Evolutionary conservation across 108 stramenopile genomes (phyloP), one percentile per base, ranked within the genome.

Genomic region (Fragilariopsis cylindrus): DNA sequence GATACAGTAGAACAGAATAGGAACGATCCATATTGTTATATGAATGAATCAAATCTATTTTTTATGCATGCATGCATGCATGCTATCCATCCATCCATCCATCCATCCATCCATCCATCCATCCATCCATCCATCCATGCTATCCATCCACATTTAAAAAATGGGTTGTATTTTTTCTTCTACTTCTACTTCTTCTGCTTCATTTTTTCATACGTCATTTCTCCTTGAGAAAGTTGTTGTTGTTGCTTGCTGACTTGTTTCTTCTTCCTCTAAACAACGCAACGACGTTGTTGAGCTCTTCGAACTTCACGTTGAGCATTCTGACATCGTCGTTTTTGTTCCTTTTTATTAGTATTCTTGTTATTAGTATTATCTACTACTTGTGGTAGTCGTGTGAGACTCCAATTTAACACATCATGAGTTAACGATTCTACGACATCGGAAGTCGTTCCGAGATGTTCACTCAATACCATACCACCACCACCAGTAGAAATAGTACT

Each of bases 401-500:
- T 63, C 62, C 62, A 63, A 40, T 63, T 63, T 44, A 45, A 45
- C 30, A 63, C 43, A 44, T 63, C 62, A 40, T 63, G 62, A 0
- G 62, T 63, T 9, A 63, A 44, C 0, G 62, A 63, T 41, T 63
- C 62, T n/a, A 63, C 62, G 0, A 63, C 44, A 41, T 63, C 62
- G 43, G 62, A 43, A 2, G 62, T 63, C 6, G 15, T 63, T 63
- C 62, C 62, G 62, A 63, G 62, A n/a, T 63, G 62, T 63, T 63
- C 62, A 40, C 42, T 63, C 3, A 63, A 44, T 8, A 63, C 42
- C 62, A 63, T 63, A n/a, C 42, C 15, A n/a, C 43, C n/a, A 43
- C 46, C n/a, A n/a, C 58, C 18, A 19, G 3, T 3, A 19, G 19
- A 56, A 19, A 19, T 56, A 6, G 55, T 5, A 21, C 21, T 21